A percentile compares a stretch with the other conserved stretches of the same genome.
phyloP scores from a whole-genome alignment of 2,329 filamentous ascomycete genomes.

The Diplodia mutila region DNA sequence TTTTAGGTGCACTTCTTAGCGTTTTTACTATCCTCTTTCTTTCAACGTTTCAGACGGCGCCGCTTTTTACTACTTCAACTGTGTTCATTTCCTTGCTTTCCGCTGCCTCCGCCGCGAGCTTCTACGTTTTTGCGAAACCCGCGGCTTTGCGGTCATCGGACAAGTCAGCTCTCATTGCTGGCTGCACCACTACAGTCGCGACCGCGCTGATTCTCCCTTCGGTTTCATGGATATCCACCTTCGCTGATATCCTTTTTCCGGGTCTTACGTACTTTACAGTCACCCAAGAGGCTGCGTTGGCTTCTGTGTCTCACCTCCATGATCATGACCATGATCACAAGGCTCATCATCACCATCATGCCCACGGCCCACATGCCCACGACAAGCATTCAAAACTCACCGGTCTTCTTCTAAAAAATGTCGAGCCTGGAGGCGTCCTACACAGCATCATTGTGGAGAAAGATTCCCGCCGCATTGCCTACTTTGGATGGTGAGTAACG shows the following conservation, averaged over 20 bases:
- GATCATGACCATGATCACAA: slow-evolving; percentile 33
- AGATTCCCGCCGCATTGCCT: slow-evolving; percentile 93
- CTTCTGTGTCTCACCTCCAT: slow-evolving; percentile 29
- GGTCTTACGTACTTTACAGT: slow-evolving; percentile 2
- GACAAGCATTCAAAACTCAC: slow-evolving; percentile 70
- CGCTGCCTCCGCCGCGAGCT: slow-evolving; percentile 47
- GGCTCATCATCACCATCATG: slow-evolving; percentile 34
- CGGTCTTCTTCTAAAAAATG: slow-evolving; percentile 69
- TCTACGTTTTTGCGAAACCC: slow-evolving; percentile 49
- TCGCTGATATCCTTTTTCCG: neutral
- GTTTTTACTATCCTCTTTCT: slow-evolving; percentile 43
- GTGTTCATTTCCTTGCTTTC: slow-evolving; percentile 47
- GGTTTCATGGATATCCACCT: slow-evolving; percentile 26
- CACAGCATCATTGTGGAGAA: slow-evolving; percentile 87
- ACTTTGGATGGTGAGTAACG: slow-evolving; percentile 83
- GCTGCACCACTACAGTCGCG: slow-evolving; percentile 33
- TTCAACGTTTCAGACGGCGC: slow-evolving; percentile 38
- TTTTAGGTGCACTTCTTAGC: slow-evolving; percentile 44
- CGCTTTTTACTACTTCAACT: slow-evolving; percentile 39
- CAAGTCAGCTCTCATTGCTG: slow-evolving; percentile 39
- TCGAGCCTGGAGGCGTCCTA: slow-evolving; percentile 73
- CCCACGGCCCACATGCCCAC: slow-evolving; percentile 34
- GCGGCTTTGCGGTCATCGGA: slow-evolving; percentile 45
- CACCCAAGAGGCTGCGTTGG: neutral
- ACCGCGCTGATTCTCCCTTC: slow-evolving; percentile 37